Evolutionary conservation across 192 early-diverging fungal genomes (phyloP).

Genomic region (Martensiomyces pterosporus): DNA sequence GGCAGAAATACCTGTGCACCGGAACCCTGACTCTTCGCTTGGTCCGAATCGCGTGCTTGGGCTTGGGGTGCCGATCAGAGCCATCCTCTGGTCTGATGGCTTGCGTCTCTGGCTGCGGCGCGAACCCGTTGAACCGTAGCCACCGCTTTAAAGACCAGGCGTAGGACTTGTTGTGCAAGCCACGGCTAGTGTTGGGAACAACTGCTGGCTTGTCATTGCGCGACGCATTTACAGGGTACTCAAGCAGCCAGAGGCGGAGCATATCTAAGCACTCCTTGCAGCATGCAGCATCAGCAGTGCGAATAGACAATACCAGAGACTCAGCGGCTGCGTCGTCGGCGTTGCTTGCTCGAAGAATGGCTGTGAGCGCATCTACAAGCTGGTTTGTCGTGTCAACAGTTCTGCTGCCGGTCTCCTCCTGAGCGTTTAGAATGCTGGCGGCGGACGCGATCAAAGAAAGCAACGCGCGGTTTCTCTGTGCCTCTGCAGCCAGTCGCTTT

Average conservation of each 20-base stretch:
- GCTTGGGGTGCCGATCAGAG: too few species aligned
- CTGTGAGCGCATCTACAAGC: background rate
- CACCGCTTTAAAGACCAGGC: slow-evolving; percentile 24
- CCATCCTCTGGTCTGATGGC: too few species aligned
- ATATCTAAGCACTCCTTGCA: background rate
- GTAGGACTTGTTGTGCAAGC: slow-evolving; percentile 1
- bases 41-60: too few species aligned
- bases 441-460: too few species aligned
- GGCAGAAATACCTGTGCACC: slow-evolving; percentile 8
- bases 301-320: background rate
- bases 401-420: too few species aligned
- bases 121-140: slow-evolving; percentile 27
- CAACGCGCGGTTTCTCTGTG: slow-evolving; percentile 22
- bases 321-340: background rate
- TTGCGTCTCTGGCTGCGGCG: slow-evolving; percentile 23
- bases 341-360: background rate
- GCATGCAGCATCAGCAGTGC: too few species aligned
- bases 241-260: background rate
- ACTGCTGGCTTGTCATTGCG: background rate
- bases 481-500: slow-evolving; percentile 31
- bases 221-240: background rate
- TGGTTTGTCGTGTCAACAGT: too few species aligned
- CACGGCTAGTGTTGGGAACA: too few species aligned
- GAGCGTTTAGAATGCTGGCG: too few species aligned
- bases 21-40: slow-evolving; percentile 6